Percentiles rank a stretch among this genome's conserved stretches.
phyloP scores from a whole-genome alignment of 2,329 filamentous ascomycete genomes.

The Verticillium nubilum region DNA sequence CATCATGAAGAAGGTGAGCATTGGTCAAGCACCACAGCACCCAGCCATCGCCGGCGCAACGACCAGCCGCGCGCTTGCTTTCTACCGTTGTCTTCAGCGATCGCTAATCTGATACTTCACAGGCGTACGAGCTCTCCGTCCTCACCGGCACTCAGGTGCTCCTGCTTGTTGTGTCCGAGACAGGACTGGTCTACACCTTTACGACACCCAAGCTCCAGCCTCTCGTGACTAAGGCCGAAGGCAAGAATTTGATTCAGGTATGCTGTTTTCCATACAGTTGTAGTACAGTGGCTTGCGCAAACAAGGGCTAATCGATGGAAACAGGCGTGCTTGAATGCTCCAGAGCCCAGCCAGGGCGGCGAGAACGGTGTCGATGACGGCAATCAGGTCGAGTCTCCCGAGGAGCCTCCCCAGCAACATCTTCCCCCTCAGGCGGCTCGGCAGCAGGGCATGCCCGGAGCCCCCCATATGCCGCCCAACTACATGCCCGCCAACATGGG shows the following conservation, averaged over 20 bases:
- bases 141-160: conserved; percentile 97
- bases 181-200: conserved; percentile 95
- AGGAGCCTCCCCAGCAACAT: conserved; percentile 75
- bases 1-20: conserved; percentile 96
- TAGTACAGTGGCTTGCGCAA: neutral
- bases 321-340: conserved; percentile 93
- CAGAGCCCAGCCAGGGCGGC: conserved; percentile 75
- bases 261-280: neutral
- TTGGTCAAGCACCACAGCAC: neutral
- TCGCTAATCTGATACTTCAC: conserved; percentile 13
- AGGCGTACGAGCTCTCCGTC: conserved; percentile 97
- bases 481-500: conserved; percentile 58
- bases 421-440: conserved; percentile 58
- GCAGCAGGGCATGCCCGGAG: conserved; percentile 61
- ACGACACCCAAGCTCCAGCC: conserved; percentile 98
- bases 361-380: conserved; percentile 76
- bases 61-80: neutral
- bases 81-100: neutral
- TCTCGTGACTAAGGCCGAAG: conserved; percentile 95
- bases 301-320: neutral
- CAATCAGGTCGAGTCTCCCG: conserved; percentile 81
- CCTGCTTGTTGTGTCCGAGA: conserved; percentile 93
- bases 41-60: conserved; percentile 11
- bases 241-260: conserved; percentile 99
- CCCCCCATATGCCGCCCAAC: conserved; percentile 56